A percentile compares a stretch with the other conserved stretches of the same genome.
phyloP scores from a whole-genome alignment of 306 rosid species.

The Albizia julibrissin region DNA sequence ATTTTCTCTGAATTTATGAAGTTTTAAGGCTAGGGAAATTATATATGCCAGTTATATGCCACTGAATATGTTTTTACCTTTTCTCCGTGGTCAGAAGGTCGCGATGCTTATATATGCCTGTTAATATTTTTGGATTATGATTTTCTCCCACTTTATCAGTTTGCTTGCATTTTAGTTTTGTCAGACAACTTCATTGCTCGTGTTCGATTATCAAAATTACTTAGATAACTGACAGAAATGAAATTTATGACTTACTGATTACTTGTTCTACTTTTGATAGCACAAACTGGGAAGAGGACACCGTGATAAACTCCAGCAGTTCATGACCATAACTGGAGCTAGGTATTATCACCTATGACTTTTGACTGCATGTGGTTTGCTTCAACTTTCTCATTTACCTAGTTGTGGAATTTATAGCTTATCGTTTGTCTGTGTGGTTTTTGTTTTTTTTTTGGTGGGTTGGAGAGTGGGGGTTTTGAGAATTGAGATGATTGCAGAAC shows the following conservation, averaged over 20 bases:
- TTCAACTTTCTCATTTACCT: slow-evolving; percentile 11
- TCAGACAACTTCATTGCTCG: not conserved
- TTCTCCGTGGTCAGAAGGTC: not conserved
- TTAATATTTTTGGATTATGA: not conserved
- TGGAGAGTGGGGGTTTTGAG: not conserved
- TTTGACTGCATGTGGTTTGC: not conserved
- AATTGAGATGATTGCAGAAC: not conserved
- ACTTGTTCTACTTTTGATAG: slow-evolving; percentile 50
- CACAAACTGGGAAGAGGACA: slow-evolving; percentile 90
- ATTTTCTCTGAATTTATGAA: not conserved
- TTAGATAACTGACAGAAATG: not conserved
- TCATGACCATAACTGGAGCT: slow-evolving; percentile 86
- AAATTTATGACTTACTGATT: not conserved
- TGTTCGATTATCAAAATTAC: not conserved
- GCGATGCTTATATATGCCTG: not conserved
- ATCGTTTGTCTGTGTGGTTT: not conserved
- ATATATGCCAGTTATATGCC: not conserved
- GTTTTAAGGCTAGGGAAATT: not conserved
- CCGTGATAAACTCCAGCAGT: slow-evolving; percentile 97
- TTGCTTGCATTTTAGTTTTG: not conserved
- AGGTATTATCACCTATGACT: slow-evolving; percentile 52
- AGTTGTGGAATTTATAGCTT: not conserved
- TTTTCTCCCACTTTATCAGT: not conserved
- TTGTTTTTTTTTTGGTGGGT: no score
- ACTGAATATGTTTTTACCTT: not conserved